These are phyloP conservation scores for Xylaria sp. DNA, from an alignment of 2,329 filamentous ascomycete species.

Conservation along the genomic window DNA sequence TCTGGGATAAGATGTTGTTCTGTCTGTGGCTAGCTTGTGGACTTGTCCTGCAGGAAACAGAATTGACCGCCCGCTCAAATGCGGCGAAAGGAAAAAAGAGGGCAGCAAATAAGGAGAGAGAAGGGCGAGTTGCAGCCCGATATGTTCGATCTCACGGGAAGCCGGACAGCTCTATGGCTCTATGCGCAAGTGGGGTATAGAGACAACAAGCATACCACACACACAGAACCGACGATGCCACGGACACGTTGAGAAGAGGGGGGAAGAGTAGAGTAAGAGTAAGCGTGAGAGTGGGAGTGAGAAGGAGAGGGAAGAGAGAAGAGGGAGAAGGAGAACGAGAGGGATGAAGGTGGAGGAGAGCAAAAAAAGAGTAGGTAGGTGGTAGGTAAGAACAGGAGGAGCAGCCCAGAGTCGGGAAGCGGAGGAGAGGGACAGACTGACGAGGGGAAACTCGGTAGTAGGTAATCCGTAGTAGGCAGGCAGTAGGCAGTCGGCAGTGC, in stretches of 20 bases:
- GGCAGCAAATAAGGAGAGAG: slow-evolving; percentile 32
- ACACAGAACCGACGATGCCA: slow-evolving; percentile 5
- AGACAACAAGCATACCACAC: slow-evolving; percentile 15
- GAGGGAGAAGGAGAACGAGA: slow-evolving; percentile 9
- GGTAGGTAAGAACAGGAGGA: no score
- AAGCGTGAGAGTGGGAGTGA: neutral
- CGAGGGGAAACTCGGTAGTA: neutral
- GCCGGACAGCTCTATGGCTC: slow-evolving; percentile 20
- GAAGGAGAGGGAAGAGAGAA: slow-evolving; percentile 2
- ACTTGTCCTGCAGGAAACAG: slow-evolving; percentile 27
- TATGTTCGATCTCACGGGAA: slow-evolving; percentile 29
- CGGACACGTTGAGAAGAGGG: neutral
- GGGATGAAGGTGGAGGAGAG: no score
- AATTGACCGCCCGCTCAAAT: slow-evolving; percentile 31
- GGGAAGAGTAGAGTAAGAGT: slow-evolving; percentile 6
- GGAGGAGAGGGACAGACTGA: slow-evolving; percentile 2
- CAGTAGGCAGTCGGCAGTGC: neutral
- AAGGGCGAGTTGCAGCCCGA: slow-evolving; percentile 27
- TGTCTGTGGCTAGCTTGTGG: slow-evolving; percentile 30
- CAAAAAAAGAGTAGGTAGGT: no score
- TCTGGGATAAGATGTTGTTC: slow-evolving; percentile 28
- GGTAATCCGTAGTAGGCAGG: neutral
- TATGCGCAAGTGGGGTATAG: slow-evolving; percentile 21
- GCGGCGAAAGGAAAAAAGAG: slow-evolving; percentile 29
- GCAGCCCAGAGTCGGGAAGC: neutral